phyloP scores from a whole-genome alignment of 306 rosid genomes.

The Cicer chorassanicum region DNA sequence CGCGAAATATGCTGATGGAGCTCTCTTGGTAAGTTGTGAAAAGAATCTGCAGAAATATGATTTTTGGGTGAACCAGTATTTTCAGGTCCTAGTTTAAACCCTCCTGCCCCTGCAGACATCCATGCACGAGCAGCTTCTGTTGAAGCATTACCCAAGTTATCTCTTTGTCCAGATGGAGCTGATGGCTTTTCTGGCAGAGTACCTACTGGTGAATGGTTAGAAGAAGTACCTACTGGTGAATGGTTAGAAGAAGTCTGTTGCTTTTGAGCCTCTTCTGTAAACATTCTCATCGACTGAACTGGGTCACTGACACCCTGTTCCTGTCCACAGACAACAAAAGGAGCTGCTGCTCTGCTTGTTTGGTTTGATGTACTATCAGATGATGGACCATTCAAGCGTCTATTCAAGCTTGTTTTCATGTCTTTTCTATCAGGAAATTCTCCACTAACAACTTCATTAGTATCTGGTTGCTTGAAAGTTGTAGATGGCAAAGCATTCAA shows the following conservation, averaged over 20 bases:
- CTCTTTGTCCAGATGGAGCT: constrained; percentile 64
- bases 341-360: constrained; percentile 51
- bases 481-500: constrained; percentile 53
- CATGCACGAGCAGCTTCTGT: constrained; percentile 92
- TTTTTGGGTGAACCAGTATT: constrained; percentile 60
- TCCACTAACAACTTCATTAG: constrained; percentile 60
- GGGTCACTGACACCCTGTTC: constrained; percentile 69
- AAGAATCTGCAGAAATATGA: constrained; percentile 73
- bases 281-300: constrained; percentile 64
- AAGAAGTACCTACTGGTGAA: constrained; percentile 53
- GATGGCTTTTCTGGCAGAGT: constrained; percentile 55
- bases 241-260: constrained; percentile 63
- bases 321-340: constrained; percentile 58
- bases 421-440: constrained; percentile 69
- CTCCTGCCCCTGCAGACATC: constrained; percentile 94
- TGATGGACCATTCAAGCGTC: constrained; percentile 52
- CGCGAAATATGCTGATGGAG: constrained; percentile 65
- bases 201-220: constrained; percentile 58
- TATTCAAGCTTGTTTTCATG: constrained; percentile 46
- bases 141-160: constrained; percentile 71
- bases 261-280: constrained; percentile 70
- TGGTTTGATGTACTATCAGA: constrained; percentile 62
- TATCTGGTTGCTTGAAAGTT: constrained; percentile 61
- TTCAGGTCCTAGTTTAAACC: constrained; percentile 68
- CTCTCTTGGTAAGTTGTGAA: constrained; percentile 67